Evolutionary conservation across 1,284 basidiomycete species (phyloP).

Genomic region (Ceratobasidium papillatum): DNA sequence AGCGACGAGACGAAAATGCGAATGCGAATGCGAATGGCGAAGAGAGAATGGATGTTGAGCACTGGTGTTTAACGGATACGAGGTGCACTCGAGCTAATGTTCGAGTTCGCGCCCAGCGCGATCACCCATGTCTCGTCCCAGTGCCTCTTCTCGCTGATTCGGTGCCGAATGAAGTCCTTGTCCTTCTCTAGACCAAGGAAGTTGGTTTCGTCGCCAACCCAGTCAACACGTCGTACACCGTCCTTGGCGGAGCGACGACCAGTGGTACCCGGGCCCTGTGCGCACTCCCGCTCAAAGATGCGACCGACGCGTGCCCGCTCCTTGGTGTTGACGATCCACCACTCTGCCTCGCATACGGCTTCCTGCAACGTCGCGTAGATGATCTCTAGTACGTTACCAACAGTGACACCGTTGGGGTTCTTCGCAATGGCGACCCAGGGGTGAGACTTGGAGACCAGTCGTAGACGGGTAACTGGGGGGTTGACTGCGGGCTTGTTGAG

Average conservation of each 20-base stretch:
- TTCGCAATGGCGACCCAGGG: conserved; percentile 40
- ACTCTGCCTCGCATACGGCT: conserved; percentile 42
- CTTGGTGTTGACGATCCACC: conserved; percentile 43
- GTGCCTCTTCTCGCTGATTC: conserved; percentile 37
- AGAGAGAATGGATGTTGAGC: no score
- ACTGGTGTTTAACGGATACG: conserved; percentile 22
- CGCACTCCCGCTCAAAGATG: conserved; percentile 39
- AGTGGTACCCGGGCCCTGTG: conserved; percentile 26
- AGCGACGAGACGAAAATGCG: background rate
- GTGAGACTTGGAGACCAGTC: conserved; percentile 40
- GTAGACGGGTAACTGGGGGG: conserved; percentile 33
- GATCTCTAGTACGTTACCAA: conserved; percentile 41
- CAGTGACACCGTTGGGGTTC: conserved; percentile 40
- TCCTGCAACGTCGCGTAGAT: conserved; percentile 41
- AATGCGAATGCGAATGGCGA: no score
- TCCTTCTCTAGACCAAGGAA: conserved; percentile 39
- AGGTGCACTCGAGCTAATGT: conserved; percentile 23
- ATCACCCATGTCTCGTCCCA: conserved; percentile 43
- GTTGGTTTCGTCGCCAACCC: conserved; percentile 42
- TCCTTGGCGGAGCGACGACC: conserved; percentile 36
- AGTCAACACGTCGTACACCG: conserved; percentile 42
- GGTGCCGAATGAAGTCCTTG: conserved; percentile 38
- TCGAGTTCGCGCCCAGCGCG: conserved; percentile 28
- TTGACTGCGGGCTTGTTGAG: conserved; percentile 33
- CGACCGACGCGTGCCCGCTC: conserved; percentile 39